Conservation (phyloP, 2,329 filamentous ascomycete species). For the Plectosphaerella sp. region DNA sequence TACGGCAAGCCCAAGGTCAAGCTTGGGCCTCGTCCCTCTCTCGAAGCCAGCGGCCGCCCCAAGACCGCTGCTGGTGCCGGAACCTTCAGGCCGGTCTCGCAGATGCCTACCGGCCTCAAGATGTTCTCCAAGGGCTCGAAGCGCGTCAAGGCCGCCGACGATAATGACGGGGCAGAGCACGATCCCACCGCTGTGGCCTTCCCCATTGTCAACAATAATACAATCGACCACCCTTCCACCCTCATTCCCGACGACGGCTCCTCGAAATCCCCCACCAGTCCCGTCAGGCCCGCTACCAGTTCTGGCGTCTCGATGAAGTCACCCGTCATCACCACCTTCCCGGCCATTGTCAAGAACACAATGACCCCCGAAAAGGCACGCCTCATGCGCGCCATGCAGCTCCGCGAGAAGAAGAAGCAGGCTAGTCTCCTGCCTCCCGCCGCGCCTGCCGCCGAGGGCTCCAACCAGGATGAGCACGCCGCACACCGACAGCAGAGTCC, state of each 20-base stretch:
- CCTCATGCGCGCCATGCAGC: constrained; percentile 88
- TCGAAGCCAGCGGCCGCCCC: constrained; percentile 57
- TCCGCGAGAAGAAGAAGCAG: constrained; percentile 75
- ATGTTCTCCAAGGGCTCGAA: constrained; percentile 56
- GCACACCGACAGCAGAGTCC: constrained; percentile 13
- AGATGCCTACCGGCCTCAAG: constrained; percentile 77
- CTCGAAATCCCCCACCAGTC: constrained; percentile 27
- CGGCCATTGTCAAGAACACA: constrained; percentile 39
- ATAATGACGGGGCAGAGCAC: constrained; percentile 27
- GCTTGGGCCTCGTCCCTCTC: constrained; percentile 77
- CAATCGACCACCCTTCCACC: constrained; percentile 27
- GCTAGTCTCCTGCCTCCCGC: constrained; percentile 24
- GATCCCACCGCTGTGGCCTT: constrained; percentile 30
- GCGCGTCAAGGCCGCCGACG: constrained; percentile 33
- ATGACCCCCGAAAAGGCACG: constrained; percentile 87
- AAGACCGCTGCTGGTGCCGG: constrained; percentile 42
- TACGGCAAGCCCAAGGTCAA: constrained; percentile 77
- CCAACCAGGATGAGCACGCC: constrained; percentile 13
- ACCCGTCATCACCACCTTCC: constrained; percentile 30
- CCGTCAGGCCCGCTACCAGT: constrained; percentile 37
- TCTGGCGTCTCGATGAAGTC: constrained; percentile 40
- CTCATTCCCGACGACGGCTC: constrained; percentile 13
- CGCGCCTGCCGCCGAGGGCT: constrained; percentile 18
- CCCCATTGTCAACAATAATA: constrained; percentile 21
- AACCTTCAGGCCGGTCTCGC: constrained; percentile 66